phyloP scores from a whole-genome alignment of 371 early-diverging fungal species.

The Aphelidium insulamus region DNA sequence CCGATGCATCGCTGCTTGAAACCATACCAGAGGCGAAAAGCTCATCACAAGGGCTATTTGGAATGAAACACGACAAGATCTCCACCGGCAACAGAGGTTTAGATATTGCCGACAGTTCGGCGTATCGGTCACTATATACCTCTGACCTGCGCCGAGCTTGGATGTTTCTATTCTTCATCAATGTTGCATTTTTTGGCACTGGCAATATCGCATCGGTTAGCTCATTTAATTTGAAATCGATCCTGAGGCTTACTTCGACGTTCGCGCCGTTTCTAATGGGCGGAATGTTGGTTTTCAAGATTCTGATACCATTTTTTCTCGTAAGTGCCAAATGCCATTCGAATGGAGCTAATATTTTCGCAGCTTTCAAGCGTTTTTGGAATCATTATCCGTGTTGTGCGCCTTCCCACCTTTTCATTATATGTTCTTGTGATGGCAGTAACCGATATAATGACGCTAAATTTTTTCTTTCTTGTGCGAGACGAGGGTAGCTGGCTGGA shows the following conservation, averaged over 20 bases:
- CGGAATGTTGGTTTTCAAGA: conserved; percentile 54
- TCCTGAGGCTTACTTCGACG: conserved; percentile 69
- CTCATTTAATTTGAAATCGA: conserved; percentile 67
- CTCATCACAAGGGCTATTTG: neutral
- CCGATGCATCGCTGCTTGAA: too few species aligned
- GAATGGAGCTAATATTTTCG: neutral
- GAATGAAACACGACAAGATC: neutral
- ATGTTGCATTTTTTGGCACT: conserved; percentile 85
- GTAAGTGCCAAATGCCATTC: conserved; percentile 10
- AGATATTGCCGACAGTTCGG: too few species aligned
- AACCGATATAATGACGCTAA: conserved; percentile 78
- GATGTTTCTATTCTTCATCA: conserved; percentile 64
- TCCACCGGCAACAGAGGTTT: neutral
- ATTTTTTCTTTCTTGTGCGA: conserved; percentile 79
- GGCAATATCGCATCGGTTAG: conserved; percentile 79
- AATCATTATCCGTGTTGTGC: conserved; percentile 39
- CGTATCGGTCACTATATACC: too few species aligned
- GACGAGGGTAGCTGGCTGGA: conserved; percentile 89
- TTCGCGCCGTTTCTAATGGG: conserved; percentile 84
- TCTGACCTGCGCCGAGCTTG: conserved; percentile 2
- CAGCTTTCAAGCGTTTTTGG: conserved; percentile 53
- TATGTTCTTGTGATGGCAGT: conserved; percentile 60
- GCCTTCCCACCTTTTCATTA: conserved; percentile 56
- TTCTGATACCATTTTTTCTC: conserved; percentile 77
- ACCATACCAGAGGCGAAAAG: too few species aligned